Percentiles rank a stretch among this genome's conserved stretches.
Conservation (phyloP, 257 asterid species). For the Capsicum pubescens region DNA sequence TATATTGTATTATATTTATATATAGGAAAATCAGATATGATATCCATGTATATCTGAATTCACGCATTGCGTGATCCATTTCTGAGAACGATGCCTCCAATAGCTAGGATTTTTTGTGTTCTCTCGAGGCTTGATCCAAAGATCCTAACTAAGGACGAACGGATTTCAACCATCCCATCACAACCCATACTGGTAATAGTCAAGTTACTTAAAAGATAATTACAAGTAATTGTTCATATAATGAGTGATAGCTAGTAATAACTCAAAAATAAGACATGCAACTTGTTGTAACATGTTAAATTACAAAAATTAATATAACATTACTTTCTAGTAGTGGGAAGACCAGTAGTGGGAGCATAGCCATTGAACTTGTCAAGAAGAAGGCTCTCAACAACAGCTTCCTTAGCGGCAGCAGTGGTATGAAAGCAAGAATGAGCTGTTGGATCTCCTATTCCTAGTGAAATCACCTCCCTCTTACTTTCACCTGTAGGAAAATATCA, state of each 20-base stretch:
- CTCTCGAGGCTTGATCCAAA: too few species aligned
- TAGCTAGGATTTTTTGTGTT: too few species aligned
- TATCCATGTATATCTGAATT: too few species aligned
- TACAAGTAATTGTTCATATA: not conserved
- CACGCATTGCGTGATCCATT: too few species aligned
- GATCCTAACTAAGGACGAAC: too few species aligned
- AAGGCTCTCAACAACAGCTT: conserved; percentile 63
- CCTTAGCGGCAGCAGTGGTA: conserved; percentile 58
- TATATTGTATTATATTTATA: not conserved
- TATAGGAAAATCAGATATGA: not conserved
- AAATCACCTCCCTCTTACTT: conserved; percentile 50
- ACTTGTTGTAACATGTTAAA: not conserved
- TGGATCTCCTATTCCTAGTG: conserved; percentile 87
- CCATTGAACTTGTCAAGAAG: conserved; percentile 78
- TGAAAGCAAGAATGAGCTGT: conserved; percentile 76
- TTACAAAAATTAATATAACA: not conserved
- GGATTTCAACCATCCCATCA: too few species aligned
- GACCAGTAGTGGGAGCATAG: conserved; percentile 82
- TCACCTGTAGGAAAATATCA: conserved; percentile 30
- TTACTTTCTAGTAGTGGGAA: conserved; percentile 79
- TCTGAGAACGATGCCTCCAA: too few species aligned
- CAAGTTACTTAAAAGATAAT: not conserved
- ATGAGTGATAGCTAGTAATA: not conserved
- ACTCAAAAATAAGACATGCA: not conserved
- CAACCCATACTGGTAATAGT: too few species aligned